These are phyloP conservation scores for Aspergillus glaucus DNA, from an alignment of 2,329 filamentous ascomycete genomes.

Conservation along the genomic window DNA sequence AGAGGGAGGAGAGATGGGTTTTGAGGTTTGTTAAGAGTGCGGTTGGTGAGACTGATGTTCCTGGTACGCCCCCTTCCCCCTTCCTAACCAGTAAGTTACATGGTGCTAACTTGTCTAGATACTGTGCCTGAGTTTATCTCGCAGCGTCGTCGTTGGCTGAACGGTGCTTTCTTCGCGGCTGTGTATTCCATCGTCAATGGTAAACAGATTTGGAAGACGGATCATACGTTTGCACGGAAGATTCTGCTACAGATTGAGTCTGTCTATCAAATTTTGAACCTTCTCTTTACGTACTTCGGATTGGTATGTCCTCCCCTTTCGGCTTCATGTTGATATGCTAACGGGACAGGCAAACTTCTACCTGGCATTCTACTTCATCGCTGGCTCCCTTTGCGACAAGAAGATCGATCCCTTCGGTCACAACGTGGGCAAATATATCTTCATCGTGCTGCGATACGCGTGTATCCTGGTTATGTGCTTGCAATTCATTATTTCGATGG, in stretches of 20 bases:
- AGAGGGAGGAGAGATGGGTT: constrained; percentile 91
- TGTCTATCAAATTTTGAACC: constrained; percentile 84
- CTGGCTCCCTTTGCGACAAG: constrained; percentile 75
- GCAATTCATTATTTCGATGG: constrained; percentile 94
- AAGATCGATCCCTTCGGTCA: constrained; percentile 86
- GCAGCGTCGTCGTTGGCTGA: constrained; percentile 92
- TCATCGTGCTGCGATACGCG: constrained; percentile 76
- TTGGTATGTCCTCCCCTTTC: constrained; percentile 43
- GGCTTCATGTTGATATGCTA: constrained; percentile 4
- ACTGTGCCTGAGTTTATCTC: constrained; percentile 94
- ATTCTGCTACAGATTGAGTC: constrained; percentile 91
- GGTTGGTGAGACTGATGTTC: constrained; percentile 95
- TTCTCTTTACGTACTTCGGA: constrained; percentile 96
- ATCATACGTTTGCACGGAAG: constrained; percentile 85
- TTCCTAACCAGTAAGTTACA: background rate
- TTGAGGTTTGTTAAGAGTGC: constrained; percentile 96
- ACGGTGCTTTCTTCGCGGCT: constrained; percentile 96
- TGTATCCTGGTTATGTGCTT: constrained; percentile 83
- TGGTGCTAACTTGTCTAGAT: constrained; percentile 48
- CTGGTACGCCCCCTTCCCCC: constrained; percentile 51
- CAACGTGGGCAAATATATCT: constrained; percentile 75
- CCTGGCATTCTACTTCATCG: constrained; percentile 96
- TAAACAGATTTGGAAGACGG: constrained; percentile 84
- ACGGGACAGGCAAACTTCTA: constrained; percentile 77
- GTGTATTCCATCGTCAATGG: constrained; percentile 97